Evolutionary conservation across 352 stramenopile genomes (phyloP).

Genomic region (Pythium aquatile): DNA sequence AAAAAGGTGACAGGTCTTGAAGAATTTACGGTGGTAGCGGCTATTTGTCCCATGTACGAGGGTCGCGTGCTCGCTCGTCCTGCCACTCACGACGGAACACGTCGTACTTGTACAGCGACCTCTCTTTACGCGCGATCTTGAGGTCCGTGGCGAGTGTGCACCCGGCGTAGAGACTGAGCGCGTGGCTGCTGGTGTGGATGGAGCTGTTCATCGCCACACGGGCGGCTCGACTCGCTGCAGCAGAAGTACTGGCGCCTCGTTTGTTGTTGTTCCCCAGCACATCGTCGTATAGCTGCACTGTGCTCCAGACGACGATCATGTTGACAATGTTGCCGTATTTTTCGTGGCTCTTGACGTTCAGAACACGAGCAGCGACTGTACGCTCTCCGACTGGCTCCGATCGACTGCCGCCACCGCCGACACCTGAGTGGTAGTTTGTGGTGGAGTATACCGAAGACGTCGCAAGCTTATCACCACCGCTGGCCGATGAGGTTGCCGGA

Average conservation of each 20-base stretch:
- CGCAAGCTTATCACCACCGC: slow-evolving; percentile 7
- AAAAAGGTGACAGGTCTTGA: too few relatives aligned
- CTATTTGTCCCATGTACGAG: slow-evolving; percentile 49
- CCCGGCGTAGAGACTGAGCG: slow-evolving; percentile 24
- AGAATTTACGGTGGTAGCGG: too few relatives aligned
- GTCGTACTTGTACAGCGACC: slow-evolving; percentile 71
- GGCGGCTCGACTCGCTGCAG: slow-evolving; percentile 13
- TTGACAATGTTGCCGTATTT: slow-evolving; percentile 53
- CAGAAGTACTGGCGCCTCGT: background rate
- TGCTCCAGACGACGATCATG: slow-evolving; percentile 77
- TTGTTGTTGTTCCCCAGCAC: slow-evolving; percentile 16
- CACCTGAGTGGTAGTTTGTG: slow-evolving; percentile 32
- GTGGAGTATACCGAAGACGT: slow-evolving; percentile 52
- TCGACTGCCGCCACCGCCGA: background rate
- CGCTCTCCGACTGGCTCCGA: slow-evolving; percentile 57
- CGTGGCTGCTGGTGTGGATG: slow-evolving; percentile 41
- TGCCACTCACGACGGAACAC: slow-evolving; percentile 71
- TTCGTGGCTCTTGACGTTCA: slow-evolving; percentile 30
- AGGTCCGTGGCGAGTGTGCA: slow-evolving; percentile 42
- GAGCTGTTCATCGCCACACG: slow-evolving; percentile 21
- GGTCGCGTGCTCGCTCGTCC: slow-evolving; percentile 60
- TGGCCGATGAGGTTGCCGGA: slow-evolving; percentile 4
- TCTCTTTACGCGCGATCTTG: slow-evolving; percentile 69
- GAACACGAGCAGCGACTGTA: slow-evolving; percentile 69
- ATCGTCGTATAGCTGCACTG: slow-evolving; percentile 72